Conservation (phyloP, 352 stramenopile species). For the Phytophthora citrophthora region DNA sequence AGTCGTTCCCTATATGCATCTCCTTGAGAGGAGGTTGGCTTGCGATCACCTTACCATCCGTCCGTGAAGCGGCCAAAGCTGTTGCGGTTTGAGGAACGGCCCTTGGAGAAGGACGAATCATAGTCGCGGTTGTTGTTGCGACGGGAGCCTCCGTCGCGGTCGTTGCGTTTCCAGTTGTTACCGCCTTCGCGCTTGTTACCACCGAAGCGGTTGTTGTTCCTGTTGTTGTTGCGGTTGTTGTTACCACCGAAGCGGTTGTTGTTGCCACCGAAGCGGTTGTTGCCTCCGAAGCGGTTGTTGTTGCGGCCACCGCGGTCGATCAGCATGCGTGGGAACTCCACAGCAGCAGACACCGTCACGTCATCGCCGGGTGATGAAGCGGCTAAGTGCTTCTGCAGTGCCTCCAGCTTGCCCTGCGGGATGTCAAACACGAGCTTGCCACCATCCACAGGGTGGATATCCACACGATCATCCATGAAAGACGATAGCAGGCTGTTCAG, state of each 20-base stretch:
- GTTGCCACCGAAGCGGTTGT: conserved; percentile 28
- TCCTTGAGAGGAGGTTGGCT: neutral
- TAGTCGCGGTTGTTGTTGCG: conserved; percentile 35
- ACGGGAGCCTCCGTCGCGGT: conserved; percentile 25
- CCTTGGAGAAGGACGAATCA: conserved; percentile 65
- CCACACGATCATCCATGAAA: conserved; percentile 51
- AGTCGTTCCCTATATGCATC: conserved; percentile 30
- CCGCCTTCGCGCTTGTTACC: conserved; percentile 30
- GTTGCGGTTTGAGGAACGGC: conserved; percentile 32
- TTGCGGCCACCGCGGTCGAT: conserved; percentile 37
- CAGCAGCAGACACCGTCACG: conserved; percentile 48
- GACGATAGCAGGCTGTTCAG: conserved; percentile 49
- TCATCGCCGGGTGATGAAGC: conserved; percentile 31
- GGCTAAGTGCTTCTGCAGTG: conserved; percentile 53
- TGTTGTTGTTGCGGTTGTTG: conserved; percentile 29
- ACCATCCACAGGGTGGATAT: conserved; percentile 62
- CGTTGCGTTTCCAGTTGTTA: conserved; percentile 34
- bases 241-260: conserved; percentile 26
- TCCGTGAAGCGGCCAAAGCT: conserved; percentile 42
- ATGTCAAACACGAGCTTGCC: conserved; percentile 80
- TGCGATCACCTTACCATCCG: conserved; percentile 22
- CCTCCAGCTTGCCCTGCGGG: conserved; percentile 51
- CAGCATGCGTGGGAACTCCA: conserved; percentile 66
- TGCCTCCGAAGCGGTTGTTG: conserved; percentile 42
- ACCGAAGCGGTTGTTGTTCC: conserved; percentile 33